A percentile compares a stretch with the other conserved stretches of the same genome.
Evolutionary conservation across 2,329 filamentous ascomycete species (phyloP).

Genomic region (Pseudomassariella vexata): DNA sequence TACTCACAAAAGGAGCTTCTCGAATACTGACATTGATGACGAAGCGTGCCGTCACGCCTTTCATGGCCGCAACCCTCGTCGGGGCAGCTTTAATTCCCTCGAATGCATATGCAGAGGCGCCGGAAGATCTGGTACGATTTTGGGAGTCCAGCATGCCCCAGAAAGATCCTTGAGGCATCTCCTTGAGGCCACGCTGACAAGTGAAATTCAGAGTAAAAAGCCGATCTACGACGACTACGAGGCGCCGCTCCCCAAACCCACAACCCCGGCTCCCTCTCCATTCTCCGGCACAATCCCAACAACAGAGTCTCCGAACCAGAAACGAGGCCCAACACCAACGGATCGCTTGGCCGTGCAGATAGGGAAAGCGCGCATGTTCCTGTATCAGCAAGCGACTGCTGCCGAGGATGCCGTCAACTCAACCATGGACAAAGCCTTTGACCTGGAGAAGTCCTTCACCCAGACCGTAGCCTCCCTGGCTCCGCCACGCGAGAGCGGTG

Average conservation of each 20-base stretch:
- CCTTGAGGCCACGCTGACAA: constrained; percentile 2
- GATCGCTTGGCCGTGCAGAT: constrained; percentile 84
- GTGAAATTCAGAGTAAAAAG: constrained; percentile 42
- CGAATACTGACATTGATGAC: constrained; percentile 22
- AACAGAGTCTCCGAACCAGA: constrained; percentile 17
- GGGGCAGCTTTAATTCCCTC: constrained; percentile 27
- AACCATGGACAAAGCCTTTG: constrained; percentile 72
- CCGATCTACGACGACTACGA: constrained; percentile 78
- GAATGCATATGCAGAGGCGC: constrained; percentile 41
- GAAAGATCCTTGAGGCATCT: neutral
- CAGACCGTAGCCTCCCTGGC: constrained; percentile 83
- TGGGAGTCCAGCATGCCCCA: neutral
- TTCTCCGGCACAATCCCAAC: constrained; percentile 25
- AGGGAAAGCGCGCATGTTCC: constrained; percentile 69
- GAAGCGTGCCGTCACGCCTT: constrained; percentile 45
- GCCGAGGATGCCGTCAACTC: constrained; percentile 81
- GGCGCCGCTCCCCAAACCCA: constrained; percentile 26
- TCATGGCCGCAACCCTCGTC: constrained; percentile 39
- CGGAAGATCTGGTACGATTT: constrained; percentile 18
- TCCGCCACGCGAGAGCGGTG: constrained; percentile 76
- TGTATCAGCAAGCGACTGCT: constrained; percentile 68
- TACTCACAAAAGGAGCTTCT: constrained; percentile 7
- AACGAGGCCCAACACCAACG: constrained; percentile 67
- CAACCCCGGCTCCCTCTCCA: constrained; percentile 22
- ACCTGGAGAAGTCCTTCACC: constrained; percentile 85